Evolutionary conservation across 306 rosid species (phyloP).

Genomic region (Dalbergia cultrata): DNA sequence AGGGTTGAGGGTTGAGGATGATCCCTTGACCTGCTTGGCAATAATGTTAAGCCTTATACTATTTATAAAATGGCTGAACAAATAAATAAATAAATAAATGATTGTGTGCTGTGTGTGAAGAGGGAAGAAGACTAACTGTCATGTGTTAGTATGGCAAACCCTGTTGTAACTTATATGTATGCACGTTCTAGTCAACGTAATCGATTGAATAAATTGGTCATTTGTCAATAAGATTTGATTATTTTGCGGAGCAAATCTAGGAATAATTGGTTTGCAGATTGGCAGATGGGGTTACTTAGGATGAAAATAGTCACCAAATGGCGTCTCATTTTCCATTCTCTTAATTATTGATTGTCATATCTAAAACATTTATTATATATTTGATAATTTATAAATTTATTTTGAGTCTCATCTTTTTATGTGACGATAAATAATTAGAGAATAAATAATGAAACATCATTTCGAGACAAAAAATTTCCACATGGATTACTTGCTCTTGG

Average conservation of each 20-base stretch:
- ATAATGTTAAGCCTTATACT: neutral
- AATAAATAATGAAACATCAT: too few relatives aligned
- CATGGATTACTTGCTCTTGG: too few relatives aligned
- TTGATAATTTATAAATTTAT: too few relatives aligned
- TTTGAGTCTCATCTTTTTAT: too few relatives aligned
- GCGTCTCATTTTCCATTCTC: too few relatives aligned
- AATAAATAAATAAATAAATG: slow-evolving; percentile 3
- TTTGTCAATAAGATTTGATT: too few relatives aligned
- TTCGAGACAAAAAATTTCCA: too few relatives aligned
- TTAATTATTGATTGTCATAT: too few relatives aligned
- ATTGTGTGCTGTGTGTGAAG: neutral
- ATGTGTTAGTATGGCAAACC: neutral
- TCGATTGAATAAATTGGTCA: neutral
- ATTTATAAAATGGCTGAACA: neutral
- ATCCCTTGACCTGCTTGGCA: neutral
- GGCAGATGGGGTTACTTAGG: neutral
- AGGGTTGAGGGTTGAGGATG: neutral
- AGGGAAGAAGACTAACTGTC: slow-evolving; percentile 8
- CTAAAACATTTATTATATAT: too few relatives aligned
- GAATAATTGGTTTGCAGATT: neutral
- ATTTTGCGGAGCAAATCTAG: neutral
- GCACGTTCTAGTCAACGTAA: neutral
- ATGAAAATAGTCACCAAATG: too few relatives aligned
- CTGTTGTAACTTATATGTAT: neutral
- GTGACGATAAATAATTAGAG: too few relatives aligned